Conservation (phyloP, 768 basidiomycete genomes). For the Kwoniella europaea region DNA sequence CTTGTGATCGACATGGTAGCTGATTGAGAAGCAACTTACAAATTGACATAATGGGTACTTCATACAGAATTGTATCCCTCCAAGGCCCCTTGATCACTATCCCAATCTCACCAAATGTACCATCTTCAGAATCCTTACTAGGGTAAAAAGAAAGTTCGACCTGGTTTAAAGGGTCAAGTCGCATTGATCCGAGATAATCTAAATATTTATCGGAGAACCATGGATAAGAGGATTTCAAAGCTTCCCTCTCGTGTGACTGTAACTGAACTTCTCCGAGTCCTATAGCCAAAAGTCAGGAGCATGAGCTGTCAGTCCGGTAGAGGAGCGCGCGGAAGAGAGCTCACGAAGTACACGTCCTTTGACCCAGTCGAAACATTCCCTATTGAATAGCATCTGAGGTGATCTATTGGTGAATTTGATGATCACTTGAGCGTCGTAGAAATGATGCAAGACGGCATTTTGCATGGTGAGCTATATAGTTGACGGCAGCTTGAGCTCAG, state of each 20-base stretch:
- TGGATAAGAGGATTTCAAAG: constrained; percentile 72
- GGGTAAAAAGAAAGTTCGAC: constrained; percentile 72
- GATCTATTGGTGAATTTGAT: constrained; percentile 85
- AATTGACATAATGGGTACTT: constrained; percentile 91
- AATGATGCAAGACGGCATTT: constrained; percentile 79
- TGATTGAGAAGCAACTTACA: constrained; percentile 41
- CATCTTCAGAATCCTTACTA: constrained; percentile 55
- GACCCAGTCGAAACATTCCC: constrained; percentile 69
- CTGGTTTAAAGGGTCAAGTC: constrained; percentile 63
- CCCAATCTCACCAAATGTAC: constrained; percentile 67
- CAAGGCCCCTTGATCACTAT: constrained; percentile 61
- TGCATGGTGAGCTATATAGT: constrained; percentile 84
- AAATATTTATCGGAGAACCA: constrained; percentile 77
- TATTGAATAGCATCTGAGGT: constrained; percentile 68
- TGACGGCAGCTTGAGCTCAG: background rate
- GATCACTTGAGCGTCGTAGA: constrained; percentile 70
- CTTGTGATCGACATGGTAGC: background rate
- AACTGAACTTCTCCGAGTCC: constrained; percentile 9
- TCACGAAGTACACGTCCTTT: constrained; percentile 66
- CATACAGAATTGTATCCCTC: constrained; percentile 75
- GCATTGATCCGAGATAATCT: constrained; percentile 66
- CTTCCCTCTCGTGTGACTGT: constrained; percentile 65
- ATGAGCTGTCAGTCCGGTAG: background rate
- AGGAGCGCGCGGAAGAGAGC: constrained; percentile 34
- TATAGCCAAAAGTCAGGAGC: background rate